Percentiles rank a stretch among this genome's conserved stretches.
Conservation (phyloP, 1,284 basidiomycete species). For the Heterobasidion annosum region DNA sequence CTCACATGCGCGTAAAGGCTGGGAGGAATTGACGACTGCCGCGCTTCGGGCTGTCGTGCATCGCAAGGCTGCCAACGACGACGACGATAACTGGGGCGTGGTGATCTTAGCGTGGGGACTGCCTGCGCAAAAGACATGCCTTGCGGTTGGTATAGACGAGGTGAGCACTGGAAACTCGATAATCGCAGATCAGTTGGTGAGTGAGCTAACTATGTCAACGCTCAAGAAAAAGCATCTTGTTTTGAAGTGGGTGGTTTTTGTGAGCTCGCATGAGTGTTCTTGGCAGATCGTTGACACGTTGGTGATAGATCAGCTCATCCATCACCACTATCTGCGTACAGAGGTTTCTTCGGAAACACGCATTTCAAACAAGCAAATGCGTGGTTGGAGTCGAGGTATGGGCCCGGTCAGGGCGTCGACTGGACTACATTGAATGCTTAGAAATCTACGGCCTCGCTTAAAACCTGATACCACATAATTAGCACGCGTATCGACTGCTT, state of each 20-base stretch:
- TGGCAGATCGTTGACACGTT: neutral
- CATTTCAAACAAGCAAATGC: conserved; percentile 48
- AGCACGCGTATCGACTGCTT: too few species aligned
- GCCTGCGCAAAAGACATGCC: conserved; percentile 42
- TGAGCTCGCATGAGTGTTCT: neutral
- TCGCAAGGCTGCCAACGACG: conserved; percentile 4
- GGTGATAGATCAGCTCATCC: conserved; percentile 36
- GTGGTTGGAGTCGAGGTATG: conserved; percentile 34
- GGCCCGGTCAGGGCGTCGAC: conserved; percentile 28
- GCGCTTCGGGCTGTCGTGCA: conserved; percentile 13
- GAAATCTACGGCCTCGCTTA: neutral
- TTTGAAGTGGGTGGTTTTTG: conserved; percentile 2
- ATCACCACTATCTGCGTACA: conserved; percentile 38
- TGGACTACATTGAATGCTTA: conserved; percentile 20
- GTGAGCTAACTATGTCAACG: neutral
- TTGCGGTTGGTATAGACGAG: conserved; percentile 24
- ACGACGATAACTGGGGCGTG: conserved; percentile 10
- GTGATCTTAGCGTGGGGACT: conserved; percentile 51
- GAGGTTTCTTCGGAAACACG: conserved; percentile 51
- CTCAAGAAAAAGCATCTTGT: conserved; percentile 9
- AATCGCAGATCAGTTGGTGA: neutral
- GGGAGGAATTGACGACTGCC: conserved; percentile 44
- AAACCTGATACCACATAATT: too few species aligned
- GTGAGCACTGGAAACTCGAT: conserved; percentile 1
- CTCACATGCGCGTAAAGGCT: conserved; percentile 46